Conservation (phyloP, 2,329 filamentous ascomycete species). For the Aspergillus spinulosporus region DNA sequence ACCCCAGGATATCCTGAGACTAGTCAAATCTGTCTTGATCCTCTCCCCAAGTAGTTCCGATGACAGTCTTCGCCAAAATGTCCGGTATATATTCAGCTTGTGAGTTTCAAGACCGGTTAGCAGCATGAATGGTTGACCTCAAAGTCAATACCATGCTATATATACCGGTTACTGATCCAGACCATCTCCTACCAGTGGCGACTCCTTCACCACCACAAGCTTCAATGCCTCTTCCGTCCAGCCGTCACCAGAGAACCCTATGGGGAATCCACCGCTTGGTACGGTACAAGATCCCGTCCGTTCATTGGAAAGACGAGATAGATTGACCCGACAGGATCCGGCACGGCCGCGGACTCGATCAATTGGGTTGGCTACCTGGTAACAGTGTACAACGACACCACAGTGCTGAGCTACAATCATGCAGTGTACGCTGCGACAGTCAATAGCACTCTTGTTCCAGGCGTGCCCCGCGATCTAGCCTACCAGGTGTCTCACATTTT, state of each 20-base stretch:
- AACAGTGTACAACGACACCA: constrained; percentile 6
- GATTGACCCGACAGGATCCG: neutral
- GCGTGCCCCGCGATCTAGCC: constrained; percentile 4
- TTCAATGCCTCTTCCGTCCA: constrained; percentile 8
- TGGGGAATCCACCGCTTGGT: constrained; percentile 10
- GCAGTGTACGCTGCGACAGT: constrained; percentile 12
- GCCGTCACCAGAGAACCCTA: constrained; percentile 1
- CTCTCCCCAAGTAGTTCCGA: no score
- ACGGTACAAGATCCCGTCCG: neutral
- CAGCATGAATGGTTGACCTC: no score
- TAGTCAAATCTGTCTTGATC: no score
- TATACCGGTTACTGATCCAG: no score
- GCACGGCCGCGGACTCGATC: constrained; percentile 6
- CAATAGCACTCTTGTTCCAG: neutral
- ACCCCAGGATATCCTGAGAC: no score
- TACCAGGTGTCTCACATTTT: neutral
- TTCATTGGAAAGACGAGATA: neutral
- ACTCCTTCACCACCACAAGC: constrained; percentile 10
- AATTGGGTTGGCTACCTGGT: constrained; percentile 15
- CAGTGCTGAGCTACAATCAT: constrained; percentile 12
- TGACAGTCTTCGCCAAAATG: no score
- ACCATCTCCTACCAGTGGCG: neutral
- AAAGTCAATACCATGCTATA: no score
- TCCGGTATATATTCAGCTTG: no score
- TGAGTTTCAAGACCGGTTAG: no score